phyloP scores from a whole-genome alignment of 352 stramenopile genomes.

The Aphanomyces cochlioides region DNA sequence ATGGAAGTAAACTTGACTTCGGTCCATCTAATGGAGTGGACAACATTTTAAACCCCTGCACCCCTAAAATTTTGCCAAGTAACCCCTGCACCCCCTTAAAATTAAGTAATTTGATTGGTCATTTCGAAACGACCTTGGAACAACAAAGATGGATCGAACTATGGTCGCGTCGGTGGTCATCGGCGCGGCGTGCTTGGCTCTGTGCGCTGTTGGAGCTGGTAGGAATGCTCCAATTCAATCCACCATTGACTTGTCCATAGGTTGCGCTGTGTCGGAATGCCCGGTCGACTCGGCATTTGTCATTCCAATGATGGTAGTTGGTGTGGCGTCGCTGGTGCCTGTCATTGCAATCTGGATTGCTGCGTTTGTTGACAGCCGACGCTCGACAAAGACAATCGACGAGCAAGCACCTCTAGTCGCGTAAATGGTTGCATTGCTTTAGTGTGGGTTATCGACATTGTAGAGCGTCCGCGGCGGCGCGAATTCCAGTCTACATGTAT shows the following conservation, averaged over 20 bases:
- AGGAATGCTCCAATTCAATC: background rate
- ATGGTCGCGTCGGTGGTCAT: no score
- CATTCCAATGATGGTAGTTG: background rate
- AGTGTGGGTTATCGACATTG: background rate
- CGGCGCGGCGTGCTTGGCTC: no score
- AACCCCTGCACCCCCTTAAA: background rate
- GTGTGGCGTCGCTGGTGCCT: background rate
- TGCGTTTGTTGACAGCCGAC: background rate
- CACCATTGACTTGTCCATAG: background rate
- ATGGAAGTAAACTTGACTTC: background rate
- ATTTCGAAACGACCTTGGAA: background rate
- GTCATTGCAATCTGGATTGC: background rate
- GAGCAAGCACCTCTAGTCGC: background rate
- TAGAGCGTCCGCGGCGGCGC: conserved; percentile 22
- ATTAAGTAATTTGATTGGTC: background rate
- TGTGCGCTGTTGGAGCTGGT: background rate
- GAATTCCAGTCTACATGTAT: conserved; percentile 67
- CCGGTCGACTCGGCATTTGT: background rate
- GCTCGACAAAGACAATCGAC: background rate
- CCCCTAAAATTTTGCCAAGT: background rate
- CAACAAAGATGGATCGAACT: no score
- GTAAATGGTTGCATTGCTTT: no score
- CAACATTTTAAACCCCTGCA: no score
- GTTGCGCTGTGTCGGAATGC: background rate
- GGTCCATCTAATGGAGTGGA: no score